Evolutionary conservation across 2,329 filamentous ascomycete species (phyloP).

Genomic region (Cladophialophora psammophila): DNA sequence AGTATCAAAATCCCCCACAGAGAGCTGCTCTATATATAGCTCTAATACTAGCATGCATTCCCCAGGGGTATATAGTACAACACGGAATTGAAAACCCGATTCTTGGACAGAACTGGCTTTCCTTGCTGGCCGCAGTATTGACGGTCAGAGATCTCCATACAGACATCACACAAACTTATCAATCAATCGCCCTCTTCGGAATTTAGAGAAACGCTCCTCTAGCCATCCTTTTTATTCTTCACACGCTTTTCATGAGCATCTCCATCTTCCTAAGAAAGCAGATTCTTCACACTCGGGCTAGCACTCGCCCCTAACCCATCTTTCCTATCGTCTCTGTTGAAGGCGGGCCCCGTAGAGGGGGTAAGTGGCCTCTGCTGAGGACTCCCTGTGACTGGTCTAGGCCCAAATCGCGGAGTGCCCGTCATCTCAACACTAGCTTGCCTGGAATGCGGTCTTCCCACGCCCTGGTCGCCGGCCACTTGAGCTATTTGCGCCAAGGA

Average conservation of each 20-base stretch:
- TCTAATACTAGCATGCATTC: not conserved
- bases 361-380: slow-evolving; percentile 34
- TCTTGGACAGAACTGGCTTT: not conserved
- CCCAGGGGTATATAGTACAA: not conserved
- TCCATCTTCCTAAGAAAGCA: slow-evolving; percentile 65
- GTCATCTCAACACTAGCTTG: slow-evolving; percentile 33
- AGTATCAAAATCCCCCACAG: not conserved
- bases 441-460: slow-evolving; percentile 27
- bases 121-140: not conserved
- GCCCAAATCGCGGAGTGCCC: slow-evolving; percentile 30
- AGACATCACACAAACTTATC: not conserved
- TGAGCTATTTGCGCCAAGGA: slow-evolving; percentile 36
- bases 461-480: slow-evolving; percentile 27
- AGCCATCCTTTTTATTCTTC: not conserved
- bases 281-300: slow-evolving; percentile 76
- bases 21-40: slow-evolving; percentile 1
- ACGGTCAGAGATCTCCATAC: not conserved
- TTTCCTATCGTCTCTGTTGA: slow-evolving; percentile 36
- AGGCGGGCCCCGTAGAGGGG: slow-evolving; percentile 36
- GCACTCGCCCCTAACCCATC: slow-evolving; percentile 71
- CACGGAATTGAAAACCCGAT: not conserved
- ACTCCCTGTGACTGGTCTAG: slow-evolving; percentile 28
- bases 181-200: not conserved
- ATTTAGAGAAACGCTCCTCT: not conserved
- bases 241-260: not conserved